Conservation (phyloP, 805 yeast species). For the Suhomyces emberorum region DNA sequence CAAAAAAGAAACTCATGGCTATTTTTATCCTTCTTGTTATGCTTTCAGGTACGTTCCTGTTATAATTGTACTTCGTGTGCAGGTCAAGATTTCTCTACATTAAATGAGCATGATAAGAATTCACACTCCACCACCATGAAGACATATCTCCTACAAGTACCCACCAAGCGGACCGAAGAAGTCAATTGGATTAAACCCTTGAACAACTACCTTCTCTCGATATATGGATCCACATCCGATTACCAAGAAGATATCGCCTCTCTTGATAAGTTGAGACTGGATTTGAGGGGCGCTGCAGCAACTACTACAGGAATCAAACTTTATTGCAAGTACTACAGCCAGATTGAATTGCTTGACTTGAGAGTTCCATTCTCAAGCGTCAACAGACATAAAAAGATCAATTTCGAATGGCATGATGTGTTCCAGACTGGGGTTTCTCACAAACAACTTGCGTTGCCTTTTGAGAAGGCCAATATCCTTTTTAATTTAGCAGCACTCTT, state of each 20-base stretch:
- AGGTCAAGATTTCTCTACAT: no score
- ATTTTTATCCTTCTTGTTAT: no score
- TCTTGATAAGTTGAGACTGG: slow-evolving; percentile 59
- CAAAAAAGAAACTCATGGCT: background rate
- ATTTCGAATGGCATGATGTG: slow-evolving; percentile 82
- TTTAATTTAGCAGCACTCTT: slow-evolving; percentile 73
- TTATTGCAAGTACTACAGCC: slow-evolving; percentile 71
- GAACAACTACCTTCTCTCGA: slow-evolving; percentile 50
- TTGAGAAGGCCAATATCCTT: slow-evolving; percentile 82
- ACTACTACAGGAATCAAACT: slow-evolving; percentile 48
- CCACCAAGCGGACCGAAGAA: slow-evolving; percentile 47
- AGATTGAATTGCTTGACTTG: slow-evolving; percentile 73
- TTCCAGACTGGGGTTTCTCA: slow-evolving; percentile 45
- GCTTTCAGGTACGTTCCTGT: no score
- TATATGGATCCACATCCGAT: slow-evolving; percentile 62
- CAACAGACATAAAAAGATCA: slow-evolving; percentile 39
- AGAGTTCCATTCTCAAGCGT: slow-evolving; percentile 68
- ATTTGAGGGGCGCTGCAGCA: slow-evolving; percentile 47
- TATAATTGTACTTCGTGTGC: no score
- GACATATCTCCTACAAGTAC: slow-evolving; percentile 17
- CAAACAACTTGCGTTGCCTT: slow-evolving; percentile 78
- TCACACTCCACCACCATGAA: slow-evolving; percentile 13
- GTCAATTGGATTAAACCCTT: slow-evolving; percentile 67
- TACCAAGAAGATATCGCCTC: slow-evolving; percentile 53
- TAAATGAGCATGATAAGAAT: background rate